Conservation (phyloP, 768 basidiomycete species). For the Psilocybe cubensis region DNA sequence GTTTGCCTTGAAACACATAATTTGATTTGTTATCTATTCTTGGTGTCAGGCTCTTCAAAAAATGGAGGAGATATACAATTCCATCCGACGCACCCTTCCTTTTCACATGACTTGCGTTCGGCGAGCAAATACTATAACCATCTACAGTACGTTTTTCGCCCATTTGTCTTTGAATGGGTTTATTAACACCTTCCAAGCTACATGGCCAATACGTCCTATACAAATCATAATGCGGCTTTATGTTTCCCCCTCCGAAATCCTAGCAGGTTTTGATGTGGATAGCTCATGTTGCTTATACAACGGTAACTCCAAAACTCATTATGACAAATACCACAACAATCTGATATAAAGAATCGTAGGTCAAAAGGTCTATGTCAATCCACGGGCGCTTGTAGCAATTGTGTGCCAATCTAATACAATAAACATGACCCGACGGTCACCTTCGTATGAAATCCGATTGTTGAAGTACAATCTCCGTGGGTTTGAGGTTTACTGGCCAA, state of each 20-base stretch:
- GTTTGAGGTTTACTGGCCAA: slow-evolving; percentile 58
- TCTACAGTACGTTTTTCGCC: slow-evolving; percentile 57
- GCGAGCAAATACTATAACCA: slow-evolving; percentile 63
- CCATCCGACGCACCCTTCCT: slow-evolving; percentile 37
- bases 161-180: too few relatives aligned
- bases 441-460: slow-evolving; percentile 62
- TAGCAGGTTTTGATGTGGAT: not conserved
- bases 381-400: slow-evolving; percentile 38
- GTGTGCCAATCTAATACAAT: slow-evolving; percentile 67
- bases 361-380: slow-evolving; percentile 18
- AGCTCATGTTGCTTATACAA: not conserved
- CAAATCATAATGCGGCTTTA: not conserved
- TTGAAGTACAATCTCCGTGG: slow-evolving; percentile 55
- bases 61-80: not conserved
- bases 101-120: slow-evolving; percentile 68
- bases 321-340: not conserved
- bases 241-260: not conserved
- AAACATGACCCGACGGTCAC: slow-evolving; percentile 59
- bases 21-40: not conserved
- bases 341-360: not conserved
- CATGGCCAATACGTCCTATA: not conserved
- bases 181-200: not conserved
- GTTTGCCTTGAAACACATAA: too few relatives aligned
- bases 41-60: slow-evolving; percentile 1
- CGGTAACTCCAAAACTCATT: not conserved